phyloP scores from a whole-genome alignment of 352 stramenopile species.

The Phytophthora vignae region DNA sequence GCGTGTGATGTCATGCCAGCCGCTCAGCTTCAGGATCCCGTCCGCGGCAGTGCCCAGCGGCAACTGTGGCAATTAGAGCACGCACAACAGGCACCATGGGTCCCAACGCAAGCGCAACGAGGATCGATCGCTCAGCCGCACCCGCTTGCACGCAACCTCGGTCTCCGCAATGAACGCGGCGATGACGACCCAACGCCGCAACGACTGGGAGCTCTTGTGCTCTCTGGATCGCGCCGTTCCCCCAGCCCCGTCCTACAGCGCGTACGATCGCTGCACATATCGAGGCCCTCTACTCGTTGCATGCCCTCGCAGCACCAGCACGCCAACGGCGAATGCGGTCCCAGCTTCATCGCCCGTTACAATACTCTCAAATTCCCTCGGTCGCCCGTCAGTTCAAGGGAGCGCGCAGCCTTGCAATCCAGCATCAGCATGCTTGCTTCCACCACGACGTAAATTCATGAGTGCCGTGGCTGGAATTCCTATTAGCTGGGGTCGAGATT shows the following conservation, averaged over 20 bases:
- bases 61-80: background rate
- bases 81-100: background rate
- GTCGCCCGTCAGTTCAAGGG: background rate
- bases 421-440: background rate
- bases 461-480: slow-evolving; percentile 4
- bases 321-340: background rate
- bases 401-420: too few relatives aligned
- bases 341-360: background rate
- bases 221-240: slow-evolving; percentile 26
- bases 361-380: background rate
- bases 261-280: slow-evolving; percentile 21
- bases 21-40: slow-evolving; percentile 23
- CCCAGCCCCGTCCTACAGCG: slow-evolving; percentile 20
- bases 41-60: background rate
- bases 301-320: background rate
- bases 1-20: slow-evolving; percentile 42
- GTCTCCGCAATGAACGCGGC: slow-evolving; percentile 5
- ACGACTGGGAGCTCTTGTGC: background rate
- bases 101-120: background rate
- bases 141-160: background rate
- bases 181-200: slow-evolving; percentile 5
- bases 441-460: slow-evolving; percentile 21
- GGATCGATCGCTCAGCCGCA: slow-evolving; percentile 5
- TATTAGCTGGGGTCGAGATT: slow-evolving; percentile 1
- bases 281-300: background rate